phyloP scores from a whole-genome alignment of 192 early-diverging fungal species.

The Podila horticola region DNA sequence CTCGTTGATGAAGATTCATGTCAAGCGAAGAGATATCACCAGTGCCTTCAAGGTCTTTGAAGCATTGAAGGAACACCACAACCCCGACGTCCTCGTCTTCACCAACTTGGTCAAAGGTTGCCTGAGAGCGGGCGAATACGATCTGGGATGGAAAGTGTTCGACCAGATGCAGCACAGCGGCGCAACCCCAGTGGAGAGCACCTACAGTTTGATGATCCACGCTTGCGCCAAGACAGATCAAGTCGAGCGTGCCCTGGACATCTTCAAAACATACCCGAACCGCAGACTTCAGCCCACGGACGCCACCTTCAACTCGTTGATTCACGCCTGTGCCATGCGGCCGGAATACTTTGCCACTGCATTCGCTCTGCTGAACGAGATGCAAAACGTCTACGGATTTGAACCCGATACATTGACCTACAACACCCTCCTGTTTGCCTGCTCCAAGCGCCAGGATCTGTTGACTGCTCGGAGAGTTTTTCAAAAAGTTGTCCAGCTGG shows the following conservation, averaged over 20 bases:
- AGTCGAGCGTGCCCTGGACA: slow-evolving; percentile 90
- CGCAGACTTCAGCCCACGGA: slow-evolving; percentile 77
- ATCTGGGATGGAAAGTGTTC: slow-evolving; percentile 92
- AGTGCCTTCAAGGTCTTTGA: slow-evolving; percentile 41
- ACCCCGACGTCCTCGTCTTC: slow-evolving; percentile 64
- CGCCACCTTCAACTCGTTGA: slow-evolving; percentile 88
- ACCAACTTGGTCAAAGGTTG: slow-evolving; percentile 88
- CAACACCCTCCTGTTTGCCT: slow-evolving; percentile 83
- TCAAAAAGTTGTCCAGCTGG: slow-evolving; percentile 63
- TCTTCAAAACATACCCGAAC: slow-evolving; percentile 89
- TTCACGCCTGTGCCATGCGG: slow-evolving; percentile 83
- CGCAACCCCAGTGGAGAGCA: slow-evolving; percentile 78
- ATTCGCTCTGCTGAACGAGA: slow-evolving; percentile 82
- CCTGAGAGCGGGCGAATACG: slow-evolving; percentile 70
- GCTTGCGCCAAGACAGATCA: slow-evolving; percentile 87
- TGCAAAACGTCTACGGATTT: slow-evolving; percentile 84
- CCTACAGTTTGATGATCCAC: slow-evolving; percentile 92
- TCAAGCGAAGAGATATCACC: slow-evolving; percentile 43
- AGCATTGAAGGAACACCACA: slow-evolving; percentile 55
- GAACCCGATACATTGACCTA: slow-evolving; percentile 82
- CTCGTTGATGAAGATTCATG: slow-evolving; percentile 38
- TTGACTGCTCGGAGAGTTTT: slow-evolving; percentile 72
- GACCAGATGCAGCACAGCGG: slow-evolving; percentile 85
- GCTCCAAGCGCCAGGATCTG: slow-evolving; percentile 80
- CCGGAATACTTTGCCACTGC: slow-evolving; percentile 88